phyloP scores from a whole-genome alignment of 2,329 filamentous ascomycete genomes.

The Fusarium pseudocircinatum region DNA sequence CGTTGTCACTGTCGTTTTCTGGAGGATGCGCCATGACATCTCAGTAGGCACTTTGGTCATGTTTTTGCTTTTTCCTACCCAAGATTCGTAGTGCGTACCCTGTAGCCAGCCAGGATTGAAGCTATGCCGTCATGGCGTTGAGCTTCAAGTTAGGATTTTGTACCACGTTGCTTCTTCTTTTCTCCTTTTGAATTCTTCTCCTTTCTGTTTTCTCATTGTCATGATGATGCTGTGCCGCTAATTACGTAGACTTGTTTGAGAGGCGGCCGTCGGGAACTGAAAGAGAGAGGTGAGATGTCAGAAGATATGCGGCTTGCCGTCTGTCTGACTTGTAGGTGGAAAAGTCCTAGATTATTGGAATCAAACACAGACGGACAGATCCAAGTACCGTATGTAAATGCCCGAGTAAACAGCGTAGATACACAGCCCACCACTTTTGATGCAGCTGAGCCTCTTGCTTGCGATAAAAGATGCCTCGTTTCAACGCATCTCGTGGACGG shows the following conservation, averaged over 20 bases:
- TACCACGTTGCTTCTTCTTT: conserved; percentile 28
- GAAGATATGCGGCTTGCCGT: conserved; percentile 27
- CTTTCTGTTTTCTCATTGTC: conserved; percentile 18
- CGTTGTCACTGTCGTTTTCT: background rate
- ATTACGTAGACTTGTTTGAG: conserved; percentile 34
- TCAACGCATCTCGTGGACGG: conserved; percentile 30
- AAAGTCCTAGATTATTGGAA: conserved; percentile 14
- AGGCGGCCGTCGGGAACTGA: conserved; percentile 7
- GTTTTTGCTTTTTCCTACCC: conserved; percentile 20
- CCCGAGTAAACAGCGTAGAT: background rate
- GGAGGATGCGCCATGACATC: conserved; percentile 30
- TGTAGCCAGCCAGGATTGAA: conserved; percentile 26
- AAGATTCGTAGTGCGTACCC: conserved; percentile 9
- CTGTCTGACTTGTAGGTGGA: conserved; percentile 1
- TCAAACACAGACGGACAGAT: background rate
- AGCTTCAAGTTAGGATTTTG: background rate
- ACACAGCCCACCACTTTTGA: conserved; percentile 22
- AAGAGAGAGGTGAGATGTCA: conserved; percentile 10
- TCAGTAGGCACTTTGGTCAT: background rate
- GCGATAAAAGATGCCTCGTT: conserved; percentile 14
- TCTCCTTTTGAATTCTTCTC: background rate
- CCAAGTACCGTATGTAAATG: background rate
- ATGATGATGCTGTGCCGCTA: conserved; percentile 21
- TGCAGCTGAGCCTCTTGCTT: conserved; percentile 29
- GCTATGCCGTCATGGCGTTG: conserved; percentile 31